Conservation (phyloP, 352 stramenopile species). For the Globisporangium rhizosaccharum region DNA sequence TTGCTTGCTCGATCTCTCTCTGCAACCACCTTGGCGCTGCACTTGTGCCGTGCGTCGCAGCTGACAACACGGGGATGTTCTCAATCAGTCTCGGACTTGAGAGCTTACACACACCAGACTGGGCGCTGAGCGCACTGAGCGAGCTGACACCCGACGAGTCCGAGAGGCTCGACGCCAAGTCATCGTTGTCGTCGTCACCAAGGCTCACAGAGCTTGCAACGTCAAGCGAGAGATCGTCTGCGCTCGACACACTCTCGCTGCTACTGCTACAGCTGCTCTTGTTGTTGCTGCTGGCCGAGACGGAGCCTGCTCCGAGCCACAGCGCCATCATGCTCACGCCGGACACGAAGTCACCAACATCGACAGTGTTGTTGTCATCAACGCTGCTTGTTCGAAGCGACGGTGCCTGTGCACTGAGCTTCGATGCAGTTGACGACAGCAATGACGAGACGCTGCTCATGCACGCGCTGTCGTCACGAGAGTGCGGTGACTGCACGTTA, state of each 20-base stretch:
- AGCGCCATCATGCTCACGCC: background rate
- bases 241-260: background rate
- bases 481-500: background rate
- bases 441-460: background rate
- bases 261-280: background rate
- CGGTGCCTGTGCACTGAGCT: background rate
- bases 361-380: background rate
- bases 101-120: slow-evolving; percentile 3
- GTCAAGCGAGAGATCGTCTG: background rate
- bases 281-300: slow-evolving; percentile 1
- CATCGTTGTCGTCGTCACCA: background rate
- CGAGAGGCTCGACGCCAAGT: slow-evolving; percentile 1
- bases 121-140: slow-evolving; percentile 2
- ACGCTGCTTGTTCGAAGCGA: background rate
- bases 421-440: background rate
- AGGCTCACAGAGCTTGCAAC: background rate
- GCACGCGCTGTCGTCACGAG: background rate
- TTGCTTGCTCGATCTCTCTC: background rate
- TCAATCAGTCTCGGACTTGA: slow-evolving; percentile 8
- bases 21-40: background rate
- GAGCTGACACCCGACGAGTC: slow-evolving; percentile 4
- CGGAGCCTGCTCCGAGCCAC: background rate
- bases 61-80: slow-evolving; percentile 4
- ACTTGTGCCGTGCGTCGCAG: background rate
- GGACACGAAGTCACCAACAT: background rate